Base-by-base conservation (phyloP, 352 stramenopile genomes). In the Phytophthora ohioensis region DNA sequence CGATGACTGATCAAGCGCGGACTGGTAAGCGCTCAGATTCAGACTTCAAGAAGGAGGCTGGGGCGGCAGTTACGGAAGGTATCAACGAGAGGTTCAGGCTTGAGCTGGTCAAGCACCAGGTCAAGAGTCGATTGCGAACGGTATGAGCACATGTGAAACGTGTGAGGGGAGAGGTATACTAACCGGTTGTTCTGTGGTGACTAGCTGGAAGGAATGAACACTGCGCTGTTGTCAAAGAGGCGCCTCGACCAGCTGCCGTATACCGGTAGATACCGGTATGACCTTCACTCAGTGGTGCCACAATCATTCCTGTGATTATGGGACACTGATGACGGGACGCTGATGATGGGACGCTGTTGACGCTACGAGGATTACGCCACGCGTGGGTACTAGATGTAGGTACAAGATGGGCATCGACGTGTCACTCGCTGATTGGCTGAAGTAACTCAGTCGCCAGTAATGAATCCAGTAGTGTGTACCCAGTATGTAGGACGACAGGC, bases 81-180 rank as follows among this genome's bases (percentile, higher is more conserved):
- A 57, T 57, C 10, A 59, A 47, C 35, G 52, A 17, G 15, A 32
- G 27, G 34, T 39, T 59, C 9, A 6, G 21, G 27, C 8, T 35
- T 9, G n/a, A 35, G 21, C 27, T 41, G 10, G n/a, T n/a, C 38
- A 60, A 51, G 3, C 34, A 57, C 7, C 34, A 57, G 15, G 34
- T 57, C n/a, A 57, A 57, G 51, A 57, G 13, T n/a, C 51, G 31
- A 2, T 5, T 57, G 7, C 51, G 45, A 45, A 57, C 3, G 34
- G 51, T 42, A 57, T 5, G 5, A 45, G 38, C 1, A 13, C 5
- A 12, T 13, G 34, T 27, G 5, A 15, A 6, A 15, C n/a, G 8
- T 32, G 31, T 15, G 21, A 21, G 43, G 13, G n/a, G 0, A 15
- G 49, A 9, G 8, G 3, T 45, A 13, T 34, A 9, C 31, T 45